A percentile compares a stretch with the other conserved stretches of the same genome.
phyloP scores from a whole-genome alignment of 148 eudicot species.

The Dianthus caryophyllus region DNA sequence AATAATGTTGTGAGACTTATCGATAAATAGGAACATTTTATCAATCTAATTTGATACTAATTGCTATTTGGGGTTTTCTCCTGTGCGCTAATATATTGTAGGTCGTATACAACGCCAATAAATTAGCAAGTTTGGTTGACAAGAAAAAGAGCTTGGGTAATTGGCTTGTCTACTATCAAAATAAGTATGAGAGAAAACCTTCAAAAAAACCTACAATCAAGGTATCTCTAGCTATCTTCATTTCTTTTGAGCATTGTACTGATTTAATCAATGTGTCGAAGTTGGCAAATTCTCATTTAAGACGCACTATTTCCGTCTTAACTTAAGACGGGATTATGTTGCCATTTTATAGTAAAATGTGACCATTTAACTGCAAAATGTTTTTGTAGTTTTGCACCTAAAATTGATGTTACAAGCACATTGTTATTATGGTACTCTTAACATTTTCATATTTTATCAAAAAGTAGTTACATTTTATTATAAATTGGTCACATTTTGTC shows the following conservation, averaged over 20 bases:
- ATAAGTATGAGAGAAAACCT: slow-evolving; percentile 69
- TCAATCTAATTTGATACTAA: neutral
- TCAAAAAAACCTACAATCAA: slow-evolving; percentile 55
- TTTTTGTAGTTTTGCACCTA: too few relatives aligned
- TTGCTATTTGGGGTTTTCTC: neutral
- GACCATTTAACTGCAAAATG: too few relatives aligned
- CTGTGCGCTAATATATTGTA: slow-evolving; percentile 23
- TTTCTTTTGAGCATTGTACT: neutral
- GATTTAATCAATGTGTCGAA: neutral
- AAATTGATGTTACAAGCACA: too few relatives aligned
- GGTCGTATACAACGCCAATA: slow-evolving; percentile 88
- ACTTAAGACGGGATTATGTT: too few relatives aligned
- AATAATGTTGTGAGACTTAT: slow-evolving; percentile 7
- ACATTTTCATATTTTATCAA: too few relatives aligned
- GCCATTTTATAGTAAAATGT: too few relatives aligned
- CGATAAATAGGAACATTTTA: neutral
- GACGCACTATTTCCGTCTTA: too few relatives aligned
- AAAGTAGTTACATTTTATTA: too few relatives aligned
- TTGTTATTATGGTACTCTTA: too few relatives aligned
- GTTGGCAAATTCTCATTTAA: too few relatives aligned
- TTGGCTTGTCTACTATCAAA: slow-evolving; percentile 75
- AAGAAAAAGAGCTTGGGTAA: slow-evolving; percentile 65
- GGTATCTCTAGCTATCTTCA: slow-evolving; percentile 39
- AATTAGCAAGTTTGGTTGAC: slow-evolving; percentile 71
- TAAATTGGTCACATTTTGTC: too few relatives aligned